Evolutionary conservation across 306 rosid genomes (phyloP).

Genomic region (Cajanus cajan): DNA sequence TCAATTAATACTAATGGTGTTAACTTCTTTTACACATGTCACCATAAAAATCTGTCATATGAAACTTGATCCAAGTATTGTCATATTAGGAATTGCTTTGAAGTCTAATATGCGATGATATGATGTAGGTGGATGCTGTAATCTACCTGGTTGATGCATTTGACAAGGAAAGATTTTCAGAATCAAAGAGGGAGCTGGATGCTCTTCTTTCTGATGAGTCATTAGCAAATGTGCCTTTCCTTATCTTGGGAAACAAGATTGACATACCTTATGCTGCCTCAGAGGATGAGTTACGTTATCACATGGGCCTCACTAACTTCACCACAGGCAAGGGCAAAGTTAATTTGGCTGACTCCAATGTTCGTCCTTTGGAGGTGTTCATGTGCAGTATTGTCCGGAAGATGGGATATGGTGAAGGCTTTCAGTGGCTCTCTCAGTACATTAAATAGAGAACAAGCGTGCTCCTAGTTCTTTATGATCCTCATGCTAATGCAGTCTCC

Average conservation of each 20-base stretch:
- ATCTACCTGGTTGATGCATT: slow-evolving; percentile 75
- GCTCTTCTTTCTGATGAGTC: slow-evolving; percentile 78
- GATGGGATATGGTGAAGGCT: slow-evolving; percentile 92
- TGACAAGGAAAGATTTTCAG: slow-evolving; percentile 71
- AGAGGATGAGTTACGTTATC: slow-evolving; percentile 68
- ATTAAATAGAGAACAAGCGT: slow-evolving; percentile 43
- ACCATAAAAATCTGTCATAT: too few relatives aligned
- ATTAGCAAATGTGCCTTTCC: slow-evolving; percentile 65
- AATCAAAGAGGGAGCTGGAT: slow-evolving; percentile 73
- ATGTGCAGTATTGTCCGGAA: slow-evolving; percentile 92
- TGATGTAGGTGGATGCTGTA: slow-evolving; percentile 75
- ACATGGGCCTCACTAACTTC: slow-evolving; percentile 68
- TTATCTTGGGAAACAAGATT: slow-evolving; percentile 79
- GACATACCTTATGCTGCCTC: slow-evolving; percentile 81
- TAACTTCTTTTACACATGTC: too few relatives aligned
- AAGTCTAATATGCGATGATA: background rate
- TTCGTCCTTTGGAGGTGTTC: slow-evolving; percentile 82
- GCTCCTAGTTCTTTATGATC: slow-evolving; percentile 20
- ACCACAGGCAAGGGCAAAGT: slow-evolving; percentile 83
- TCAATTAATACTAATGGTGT: too few relatives aligned
- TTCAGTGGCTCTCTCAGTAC: slow-evolving; percentile 85
- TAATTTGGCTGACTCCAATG: slow-evolving; percentile 54
- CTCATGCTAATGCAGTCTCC: slow-evolving; percentile 24
- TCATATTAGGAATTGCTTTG: background rate
- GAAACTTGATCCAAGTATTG: background rate